These are phyloP conservation scores for Austroboletus sp. DNA, from an alignment of 1,284 basidiomycete species.

Conservation along the genomic window DNA sequence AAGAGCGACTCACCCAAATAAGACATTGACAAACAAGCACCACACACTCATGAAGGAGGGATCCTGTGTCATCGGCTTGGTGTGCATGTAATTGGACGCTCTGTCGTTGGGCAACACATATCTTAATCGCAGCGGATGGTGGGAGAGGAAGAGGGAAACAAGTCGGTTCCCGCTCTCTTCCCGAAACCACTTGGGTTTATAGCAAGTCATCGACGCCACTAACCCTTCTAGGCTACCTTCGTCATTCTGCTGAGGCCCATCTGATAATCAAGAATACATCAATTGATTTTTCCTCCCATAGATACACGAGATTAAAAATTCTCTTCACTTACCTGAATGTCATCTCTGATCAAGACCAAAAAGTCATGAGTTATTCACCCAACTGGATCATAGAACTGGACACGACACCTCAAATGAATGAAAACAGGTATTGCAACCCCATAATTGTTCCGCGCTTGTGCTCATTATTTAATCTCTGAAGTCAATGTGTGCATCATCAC, in stretches of 20 bases:
- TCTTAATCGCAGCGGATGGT: neutral
- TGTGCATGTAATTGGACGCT: neutral
- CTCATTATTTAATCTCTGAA: neutral
- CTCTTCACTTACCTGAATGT: neutral
- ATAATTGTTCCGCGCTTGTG: neutral
- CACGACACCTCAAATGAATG: neutral
- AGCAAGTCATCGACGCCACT: neutral
- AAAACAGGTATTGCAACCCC: neutral
- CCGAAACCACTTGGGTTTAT: slow-evolving; percentile 1
- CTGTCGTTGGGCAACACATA: neutral
- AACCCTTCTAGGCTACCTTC: neutral
- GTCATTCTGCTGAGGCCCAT: neutral
- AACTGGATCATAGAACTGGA: neutral
- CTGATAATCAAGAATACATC: neutral
- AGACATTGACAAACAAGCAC: no score
- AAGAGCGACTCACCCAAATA: no score
- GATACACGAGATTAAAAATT: slow-evolving; percentile 1
- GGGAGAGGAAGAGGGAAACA: neutral
- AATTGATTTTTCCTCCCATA: neutral
- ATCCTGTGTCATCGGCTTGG: no score
- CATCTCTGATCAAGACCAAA: neutral
- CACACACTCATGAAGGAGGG: no score
- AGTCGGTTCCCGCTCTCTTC: neutral
- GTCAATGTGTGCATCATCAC: neutral
- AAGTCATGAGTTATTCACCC: neutral